Evolutionary conservation across 176 grass and related monocot species (phyloP).

Genomic region (Carex myosuroides): DNA sequence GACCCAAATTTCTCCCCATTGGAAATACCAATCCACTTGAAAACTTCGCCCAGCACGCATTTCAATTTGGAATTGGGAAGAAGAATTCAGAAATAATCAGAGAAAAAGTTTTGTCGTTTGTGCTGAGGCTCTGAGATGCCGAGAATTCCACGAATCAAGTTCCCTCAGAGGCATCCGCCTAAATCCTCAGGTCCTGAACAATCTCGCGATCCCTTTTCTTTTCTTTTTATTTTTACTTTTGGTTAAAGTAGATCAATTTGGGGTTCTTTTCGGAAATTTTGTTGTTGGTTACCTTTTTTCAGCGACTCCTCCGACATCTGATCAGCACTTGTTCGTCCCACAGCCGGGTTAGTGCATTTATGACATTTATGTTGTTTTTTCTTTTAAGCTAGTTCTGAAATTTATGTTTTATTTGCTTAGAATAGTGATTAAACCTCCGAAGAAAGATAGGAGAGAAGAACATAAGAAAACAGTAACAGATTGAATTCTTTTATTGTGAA

Average conservation of each 20-base stretch:
- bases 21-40: too few relatives aligned
- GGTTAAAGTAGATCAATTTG: neutral
- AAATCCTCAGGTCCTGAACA: conserved; percentile 19
- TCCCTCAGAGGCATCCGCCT: conserved; percentile 14
- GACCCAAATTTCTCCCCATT: too few relatives aligned
- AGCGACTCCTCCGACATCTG: neutral
- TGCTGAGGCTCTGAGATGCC: neutral
- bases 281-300: neutral
- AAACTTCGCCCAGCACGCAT: neutral
- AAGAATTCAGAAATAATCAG: neutral
- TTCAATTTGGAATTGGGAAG: neutral
- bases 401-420: neutral
- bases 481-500: neutral
- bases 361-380: neutral
- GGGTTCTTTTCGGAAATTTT: neutral
- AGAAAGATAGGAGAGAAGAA: neutral
- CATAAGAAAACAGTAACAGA: neutral
- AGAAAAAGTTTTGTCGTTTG: neutral
- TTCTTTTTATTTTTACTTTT: neutral
- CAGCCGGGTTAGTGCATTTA: conserved; percentile 10
- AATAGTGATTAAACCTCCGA: neutral
- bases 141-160: conserved; percentile 22
- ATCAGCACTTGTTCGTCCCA: neutral
- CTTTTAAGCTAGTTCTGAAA: neutral
- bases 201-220: neutral